Evolutionary conservation across 164 flowering plant genomes (phyloP), one percentile per base, ranked within the genome.

Genomic region (Houttuynia cordata): DNA sequence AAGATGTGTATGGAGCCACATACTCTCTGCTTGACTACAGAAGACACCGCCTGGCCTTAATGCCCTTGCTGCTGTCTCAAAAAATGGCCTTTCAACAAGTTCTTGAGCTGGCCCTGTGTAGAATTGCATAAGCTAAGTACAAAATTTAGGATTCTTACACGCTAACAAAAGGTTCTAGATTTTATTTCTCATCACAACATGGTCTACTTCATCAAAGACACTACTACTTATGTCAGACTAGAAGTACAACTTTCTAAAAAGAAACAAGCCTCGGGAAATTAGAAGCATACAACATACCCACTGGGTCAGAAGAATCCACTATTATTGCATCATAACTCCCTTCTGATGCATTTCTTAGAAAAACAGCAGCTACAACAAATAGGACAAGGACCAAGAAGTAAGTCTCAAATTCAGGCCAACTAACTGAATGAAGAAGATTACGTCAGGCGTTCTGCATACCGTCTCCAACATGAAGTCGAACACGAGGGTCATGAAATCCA

Each of bases 1-100:
- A 57, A 94, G 90, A 79, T 94, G 97, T n/a, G 95, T 94, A 62
- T 91, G 97, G 22, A 94, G 97, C 99, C 99, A 94, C 97, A 94
- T 84, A 62, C 99, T 91, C 56, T 94, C 99, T 1, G 93, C 95
- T 96, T 86, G 87, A 76, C 75, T 91, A 74, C 96, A 91, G 57
- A 91, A 90, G 22, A 94, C 96, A 68, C 99, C 99, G 58, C 99
- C 99, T 37, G 96, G 95, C 76, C 87, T 85, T 52, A 94, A 68
- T n/a, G 97, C 93, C 71, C 77, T 76, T 13, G 99, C 95, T 50
- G 69, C 58, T 42, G 84, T 80, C 68, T 85, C 91, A 66, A 94
- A 94, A 73, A 94, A 94, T 54, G 99, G 99, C 68, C 62, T 85
- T 75, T 94, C 96, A 21, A 91, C 99, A 45, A 94, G 96, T 67